Evolutionary conservation across 805 yeast genomes (phyloP), one percentile per base, ranked within the genome.

Genomic region (Myxozyma mucilagina): DNA sequence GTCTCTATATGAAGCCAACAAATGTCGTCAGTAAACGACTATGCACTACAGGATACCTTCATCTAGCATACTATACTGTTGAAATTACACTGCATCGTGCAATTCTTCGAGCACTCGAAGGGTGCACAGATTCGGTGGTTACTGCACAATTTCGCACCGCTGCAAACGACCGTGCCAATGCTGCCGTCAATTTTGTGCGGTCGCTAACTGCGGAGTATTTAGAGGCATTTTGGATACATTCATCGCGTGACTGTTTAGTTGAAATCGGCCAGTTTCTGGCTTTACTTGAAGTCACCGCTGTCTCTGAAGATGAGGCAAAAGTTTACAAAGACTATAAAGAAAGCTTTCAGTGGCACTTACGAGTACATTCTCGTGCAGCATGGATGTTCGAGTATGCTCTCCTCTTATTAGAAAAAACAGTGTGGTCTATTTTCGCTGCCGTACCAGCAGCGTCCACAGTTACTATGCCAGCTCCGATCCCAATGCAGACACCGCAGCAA

Each of bases 171-270:
- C 55, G 66, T 39, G 56, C 63, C 45, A 51, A 45, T 14, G 63
- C 69, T 9, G 71, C 71, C 11, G 67, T 69, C 16, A 65, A 60
- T 32, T 60, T 69, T 43, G 69, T 69, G 36, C 56, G 53, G 16
- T 56, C 67, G 36, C 60, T 69, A 7, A 48, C 61, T 18, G 66
- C 68, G 2, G 66, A 69, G 44, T 69, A 69, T 47, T 56, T 69
- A 7, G 70, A 69, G 43, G 68, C 69, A 11, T 69, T 69, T 49
- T 69, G 72, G 72, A 59, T 60, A 29, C 67, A 66, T 18, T 67
- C 67, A 41, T 59, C 70, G 4, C 67, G 67, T 31, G 64, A 61
- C 45, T 64, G 61, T 47, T 42, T 69, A 42, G 67, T 69, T 16
- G 64, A 64, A 44, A 63, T 69, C 35, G 71, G 65, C 3, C 68